These are phyloP conservation scores for Saxophila tyrrhenica DNA, from an alignment of 495 filamentous ascomycete genomes.

Conservation along the genomic window DNA sequence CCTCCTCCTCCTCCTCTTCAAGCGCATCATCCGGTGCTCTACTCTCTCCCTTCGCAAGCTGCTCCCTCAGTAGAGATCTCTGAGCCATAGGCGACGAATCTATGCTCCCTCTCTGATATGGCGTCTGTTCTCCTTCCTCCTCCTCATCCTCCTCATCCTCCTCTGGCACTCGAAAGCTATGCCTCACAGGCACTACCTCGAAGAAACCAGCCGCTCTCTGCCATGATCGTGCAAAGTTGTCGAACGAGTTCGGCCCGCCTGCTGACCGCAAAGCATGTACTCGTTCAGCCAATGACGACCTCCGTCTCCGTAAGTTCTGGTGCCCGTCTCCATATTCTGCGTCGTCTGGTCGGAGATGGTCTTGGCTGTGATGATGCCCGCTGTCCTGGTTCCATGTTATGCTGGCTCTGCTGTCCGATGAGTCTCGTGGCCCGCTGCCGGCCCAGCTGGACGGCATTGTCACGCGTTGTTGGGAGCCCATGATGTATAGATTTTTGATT, in stretches of 20 bases:
- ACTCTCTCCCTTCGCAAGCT: conserved; percentile 26
- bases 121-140: neutral
- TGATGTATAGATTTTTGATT: too few relatives aligned
- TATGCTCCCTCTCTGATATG: conserved; percentile 6
- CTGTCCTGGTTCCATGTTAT: conserved; percentile 23
- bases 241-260: conserved; percentile 85
- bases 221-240: conserved; percentile 92
- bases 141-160: conserved; percentile 37
- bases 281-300: conserved; percentile 66
- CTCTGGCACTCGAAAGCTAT: conserved; percentile 45
- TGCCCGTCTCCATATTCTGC: neutral
- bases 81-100: conserved; percentile 27
- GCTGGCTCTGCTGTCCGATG: conserved; percentile 3
- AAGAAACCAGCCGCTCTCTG: conserved; percentile 80
- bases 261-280: conserved; percentile 58
- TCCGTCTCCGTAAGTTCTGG: conserved; percentile 23
- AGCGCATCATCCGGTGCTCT: neutral
- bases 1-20: conserved; percentile 7
- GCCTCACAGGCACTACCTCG: conserved; percentile 67
- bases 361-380: neutral
- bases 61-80: conserved; percentile 38
- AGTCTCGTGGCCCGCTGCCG: conserved; percentile 8
- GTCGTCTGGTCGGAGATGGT: neutral
- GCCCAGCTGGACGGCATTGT: too few relatives aligned
- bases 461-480: too few relatives aligned